Evolutionary conservation across 345 rosid species (phyloP).

Genomic region (Alliaria petiolata): DNA sequence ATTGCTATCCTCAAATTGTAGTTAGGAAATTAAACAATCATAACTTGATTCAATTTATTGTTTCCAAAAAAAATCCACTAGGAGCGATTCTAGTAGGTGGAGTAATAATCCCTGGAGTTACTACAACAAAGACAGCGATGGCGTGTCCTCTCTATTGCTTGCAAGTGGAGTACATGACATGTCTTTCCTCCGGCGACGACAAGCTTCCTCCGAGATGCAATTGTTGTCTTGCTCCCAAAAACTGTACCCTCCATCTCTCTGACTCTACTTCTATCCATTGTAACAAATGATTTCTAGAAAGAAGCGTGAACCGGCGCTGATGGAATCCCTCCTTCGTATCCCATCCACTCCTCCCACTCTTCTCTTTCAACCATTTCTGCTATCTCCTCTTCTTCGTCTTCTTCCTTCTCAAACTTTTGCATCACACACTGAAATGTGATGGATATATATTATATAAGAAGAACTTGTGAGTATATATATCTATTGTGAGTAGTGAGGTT

Average conservation of each 20-base stretch:
- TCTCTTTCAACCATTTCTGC: slow-evolving; percentile 10
- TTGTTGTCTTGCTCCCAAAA: slow-evolving; percentile 50
- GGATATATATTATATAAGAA: neutral
- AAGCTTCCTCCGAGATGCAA: slow-evolving; percentile 43
- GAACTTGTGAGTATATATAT: neutral
- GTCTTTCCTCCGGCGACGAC: slow-evolving; percentile 33
- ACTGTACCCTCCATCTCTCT: slow-evolving; percentile 49
- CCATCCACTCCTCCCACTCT: slow-evolving; percentile 33
- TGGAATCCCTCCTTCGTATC: slow-evolving; percentile 30
- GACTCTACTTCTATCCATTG: slow-evolving; percentile 34
- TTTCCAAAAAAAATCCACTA: neutral
- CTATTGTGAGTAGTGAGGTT: neutral
- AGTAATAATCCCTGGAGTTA: neutral
- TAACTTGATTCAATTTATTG: neutral
- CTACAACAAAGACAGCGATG: neutral
- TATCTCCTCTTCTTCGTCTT: slow-evolving; percentile 17
- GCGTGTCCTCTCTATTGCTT: slow-evolving; percentile 41
- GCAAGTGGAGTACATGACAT: slow-evolving; percentile 47
- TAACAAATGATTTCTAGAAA: slow-evolving; percentile 10
- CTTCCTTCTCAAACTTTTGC: slow-evolving; percentile 26
- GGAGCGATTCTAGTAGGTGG: slow-evolving; percentile 13
- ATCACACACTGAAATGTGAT: slow-evolving; percentile 19
- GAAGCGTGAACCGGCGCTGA: slow-evolving; percentile 2
- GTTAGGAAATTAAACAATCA: neutral
- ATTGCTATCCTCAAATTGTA: neutral